Conservation (phyloP, 371 early-diverging fungal genomes). For the Apophysomyces sp. region DNA sequence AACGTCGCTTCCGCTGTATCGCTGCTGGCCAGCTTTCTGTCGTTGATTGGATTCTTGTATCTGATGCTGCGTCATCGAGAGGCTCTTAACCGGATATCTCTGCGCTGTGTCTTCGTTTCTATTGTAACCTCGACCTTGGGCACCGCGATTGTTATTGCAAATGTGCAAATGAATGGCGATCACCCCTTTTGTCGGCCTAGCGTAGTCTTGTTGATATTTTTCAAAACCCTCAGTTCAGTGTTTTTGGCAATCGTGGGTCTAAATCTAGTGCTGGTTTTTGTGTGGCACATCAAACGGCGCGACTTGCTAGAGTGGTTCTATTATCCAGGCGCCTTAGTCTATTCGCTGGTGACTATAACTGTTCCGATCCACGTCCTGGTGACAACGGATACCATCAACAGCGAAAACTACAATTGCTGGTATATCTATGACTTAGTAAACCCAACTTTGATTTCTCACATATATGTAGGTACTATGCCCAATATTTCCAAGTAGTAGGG, state of each 20-base stretch:
- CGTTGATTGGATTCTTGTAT: background rate
- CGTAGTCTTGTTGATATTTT: conserved; percentile 10
- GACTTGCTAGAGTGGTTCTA: conserved; percentile 13
- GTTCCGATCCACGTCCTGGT: conserved; percentile 11
- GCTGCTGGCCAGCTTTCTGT: background rate
- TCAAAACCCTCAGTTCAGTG: conserved; percentile 10
- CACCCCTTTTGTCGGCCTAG: conserved; percentile 14
- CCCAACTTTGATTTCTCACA: background rate
- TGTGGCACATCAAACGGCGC: conserved; percentile 14
- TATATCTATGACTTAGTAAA: background rate
- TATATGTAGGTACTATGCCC: background rate
- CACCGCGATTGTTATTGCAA: conserved; percentile 4
- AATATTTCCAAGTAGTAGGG: conserved; percentile 9
- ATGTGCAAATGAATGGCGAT: background rate
- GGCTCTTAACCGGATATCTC: conserved; percentile 20
- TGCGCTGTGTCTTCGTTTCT: conserved; percentile 29
- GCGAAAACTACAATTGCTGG: conserved; percentile 10
- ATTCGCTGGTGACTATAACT: conserved; percentile 7
- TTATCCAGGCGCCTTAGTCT: conserved; percentile 12
- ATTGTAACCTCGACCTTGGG: conserved; percentile 10
- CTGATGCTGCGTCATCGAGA: background rate
- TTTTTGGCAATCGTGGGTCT: conserved; percentile 26
- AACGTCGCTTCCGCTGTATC: background rate
- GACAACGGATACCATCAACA: background rate
- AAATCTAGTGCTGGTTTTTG: conserved; percentile 33